Conservation (phyloP, 768 basidiomycete species). For the Suillus subluteus region DNA sequence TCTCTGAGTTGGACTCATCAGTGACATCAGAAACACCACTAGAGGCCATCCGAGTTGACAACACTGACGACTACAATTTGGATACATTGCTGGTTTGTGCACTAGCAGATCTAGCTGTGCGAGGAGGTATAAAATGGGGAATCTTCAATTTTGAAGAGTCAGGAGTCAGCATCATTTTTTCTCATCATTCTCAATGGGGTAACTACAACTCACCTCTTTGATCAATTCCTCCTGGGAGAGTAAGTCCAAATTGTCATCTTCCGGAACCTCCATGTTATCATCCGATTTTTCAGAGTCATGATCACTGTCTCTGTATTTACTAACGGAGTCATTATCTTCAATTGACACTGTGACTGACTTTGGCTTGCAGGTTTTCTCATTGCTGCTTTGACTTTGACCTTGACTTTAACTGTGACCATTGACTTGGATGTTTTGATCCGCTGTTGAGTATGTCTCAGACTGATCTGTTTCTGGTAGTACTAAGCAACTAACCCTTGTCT, state of each 20-base stretch:
- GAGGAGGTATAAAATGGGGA: neutral
- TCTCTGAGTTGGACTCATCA: too few species aligned
- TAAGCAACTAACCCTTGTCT: neutral
- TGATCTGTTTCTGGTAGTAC: too few species aligned
- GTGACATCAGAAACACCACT: too few species aligned
- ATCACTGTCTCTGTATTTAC: neutral
- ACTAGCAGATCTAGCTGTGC: neutral
- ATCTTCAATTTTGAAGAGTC: neutral
- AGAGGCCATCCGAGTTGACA: too few species aligned
- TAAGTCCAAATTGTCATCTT: neutral
- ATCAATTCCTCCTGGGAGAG: neutral
- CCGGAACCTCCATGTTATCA: neutral
- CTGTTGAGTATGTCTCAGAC: too few species aligned
- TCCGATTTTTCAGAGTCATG: neutral
- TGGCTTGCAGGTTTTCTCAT: neutral
- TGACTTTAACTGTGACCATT: too few species aligned
- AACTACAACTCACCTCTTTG: neutral
- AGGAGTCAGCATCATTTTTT: too few species aligned
- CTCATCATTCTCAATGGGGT: neutral
- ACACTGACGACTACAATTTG: too few species aligned
- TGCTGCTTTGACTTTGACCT: too few species aligned
- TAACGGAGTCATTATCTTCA: neutral
- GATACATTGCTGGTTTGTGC: neutral
- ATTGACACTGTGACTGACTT: neutral
- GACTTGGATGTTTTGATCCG: too few species aligned